Evolutionary conservation across 208 protist genomes (phyloP), one percentile per base, ranked within the genome.

Genomic region (Acanthamoeba castellanii): DNA sequence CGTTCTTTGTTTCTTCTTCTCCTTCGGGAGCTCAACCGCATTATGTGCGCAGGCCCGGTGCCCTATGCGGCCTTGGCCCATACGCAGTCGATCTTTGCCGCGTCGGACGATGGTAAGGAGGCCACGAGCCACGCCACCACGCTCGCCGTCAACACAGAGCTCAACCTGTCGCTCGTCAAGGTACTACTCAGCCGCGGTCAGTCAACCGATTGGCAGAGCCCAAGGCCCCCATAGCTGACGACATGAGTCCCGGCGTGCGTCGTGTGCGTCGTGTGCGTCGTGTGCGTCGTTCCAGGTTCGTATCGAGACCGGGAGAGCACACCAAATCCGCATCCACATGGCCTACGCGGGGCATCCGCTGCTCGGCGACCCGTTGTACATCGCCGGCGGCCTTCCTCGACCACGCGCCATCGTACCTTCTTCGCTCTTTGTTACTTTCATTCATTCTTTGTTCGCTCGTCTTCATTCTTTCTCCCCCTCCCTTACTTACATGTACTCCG

Each of bases 301-400:
- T 20, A 87, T 87, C 16, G 78, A 87, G 78, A 87, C 78, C 27
- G 78, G 78, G 42, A 50, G 78, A 61, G 47, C 78, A 2, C 78
- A 87, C 50, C 78, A 87, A 37, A 87, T 87, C 16, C 34, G 78
- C 34, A 87, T 87, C 30, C 78, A 87, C 30, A 61, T 87, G 78
- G 78, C 78, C 78, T 87, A 52, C n/a, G n/a, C 42, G 6, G 78
- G 78, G 8, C 50, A 61, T 32, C 78, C 78, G 25, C 30, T 87
- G 78, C n/a, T 87, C 20, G 78, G 78, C 22, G 78, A 87, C 30
- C 78, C 78, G 6, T 30, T 87, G 20, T 87, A 87, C 45, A 30
- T 61, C 34, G 25, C 42, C 52, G 78, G 78, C n/a, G 78, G 78
- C 13, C 37, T 87, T 11, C 78, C 78, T 11, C 50, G 50, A 61